Percentiles rank a stretch among this genome's conserved stretches.
Evolutionary conservation across 805 yeast genomes (phyloP).

Genomic region (Scheffersomyces stipitis): DNA sequence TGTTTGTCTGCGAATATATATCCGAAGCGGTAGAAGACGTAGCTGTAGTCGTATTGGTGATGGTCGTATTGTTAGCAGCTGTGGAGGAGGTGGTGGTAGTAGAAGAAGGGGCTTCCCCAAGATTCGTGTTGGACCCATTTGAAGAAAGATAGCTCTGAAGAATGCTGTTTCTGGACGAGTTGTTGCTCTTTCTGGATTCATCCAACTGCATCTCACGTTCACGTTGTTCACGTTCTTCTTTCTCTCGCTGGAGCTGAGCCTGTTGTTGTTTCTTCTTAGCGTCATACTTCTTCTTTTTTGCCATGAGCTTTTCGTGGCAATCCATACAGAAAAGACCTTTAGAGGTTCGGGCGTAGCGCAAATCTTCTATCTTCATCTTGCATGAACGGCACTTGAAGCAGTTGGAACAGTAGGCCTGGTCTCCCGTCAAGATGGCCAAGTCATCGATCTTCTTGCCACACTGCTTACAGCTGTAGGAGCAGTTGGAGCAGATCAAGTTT

Average conservation of each 20-base stretch:
- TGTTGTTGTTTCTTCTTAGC: conserved; percentile 37
- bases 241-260: conserved; percentile 24
- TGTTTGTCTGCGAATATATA: background rate
- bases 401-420: conserved; percentile 87
- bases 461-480: conserved; percentile 86
- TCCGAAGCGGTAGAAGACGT: background rate
- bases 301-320: conserved; percentile 83
- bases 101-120: no score
- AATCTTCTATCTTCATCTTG: conserved; percentile 78
- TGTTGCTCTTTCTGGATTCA: conserved; percentile 6
- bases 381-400: conserved; percentile 92
- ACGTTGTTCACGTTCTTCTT: conserved; percentile 10
- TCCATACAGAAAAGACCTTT: conserved; percentile 91
- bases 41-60: background rate
- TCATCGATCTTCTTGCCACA: conserved; percentile 89
- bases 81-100: no score
- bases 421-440: conserved; percentile 91
- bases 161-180: conserved; percentile 9
- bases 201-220: conserved; percentile 6
- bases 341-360: conserved; percentile 88
- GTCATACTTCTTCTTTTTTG: conserved; percentile 68
- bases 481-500: conserved; percentile 80
- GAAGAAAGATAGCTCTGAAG: conserved; percentile 2
- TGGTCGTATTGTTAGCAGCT: conserved; percentile 11
- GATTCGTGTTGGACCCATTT: background rate